phyloP scores from a whole-genome alignment of 1,284 basidiomycete genomes.

The Apiotrichum domesticum region DNA sequence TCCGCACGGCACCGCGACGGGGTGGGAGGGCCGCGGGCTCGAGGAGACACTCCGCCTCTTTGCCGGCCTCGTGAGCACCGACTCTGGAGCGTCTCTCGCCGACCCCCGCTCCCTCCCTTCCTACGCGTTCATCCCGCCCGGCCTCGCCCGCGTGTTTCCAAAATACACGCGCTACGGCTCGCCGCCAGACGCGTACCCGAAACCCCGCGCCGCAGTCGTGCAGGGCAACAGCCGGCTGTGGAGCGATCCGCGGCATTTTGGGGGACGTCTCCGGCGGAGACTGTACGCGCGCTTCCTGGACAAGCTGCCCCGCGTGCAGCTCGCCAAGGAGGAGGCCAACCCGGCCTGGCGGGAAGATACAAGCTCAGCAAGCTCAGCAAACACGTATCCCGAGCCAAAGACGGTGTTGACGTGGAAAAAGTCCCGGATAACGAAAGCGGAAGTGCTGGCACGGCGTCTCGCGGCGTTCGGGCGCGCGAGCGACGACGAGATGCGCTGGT shows the following conservation, averaged over 20 bases:
- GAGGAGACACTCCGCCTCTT: conserved; percentile 20
- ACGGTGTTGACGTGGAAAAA: no score
- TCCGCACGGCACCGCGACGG: conserved; percentile 2
- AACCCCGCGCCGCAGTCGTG: conserved; percentile 22
- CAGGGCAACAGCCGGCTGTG: conserved; percentile 28
- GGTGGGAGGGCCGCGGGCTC: conserved; percentile 11
- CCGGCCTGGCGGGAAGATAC: no score
- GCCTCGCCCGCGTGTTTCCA: conserved; percentile 8
- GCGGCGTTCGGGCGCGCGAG: no score
- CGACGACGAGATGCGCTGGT: no score
- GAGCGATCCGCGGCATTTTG: conserved; percentile 20
- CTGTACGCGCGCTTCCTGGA: conserved; percentile 24
- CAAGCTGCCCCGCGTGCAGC: background rate
- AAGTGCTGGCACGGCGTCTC: no score
- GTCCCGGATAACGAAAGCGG: no score
- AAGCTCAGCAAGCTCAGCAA: no score
- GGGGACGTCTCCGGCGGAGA: conserved; percentile 19
- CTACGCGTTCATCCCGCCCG: conserved; percentile 1
- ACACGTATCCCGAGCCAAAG: no score
- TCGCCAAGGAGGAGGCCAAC: background rate
- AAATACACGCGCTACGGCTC: background rate
- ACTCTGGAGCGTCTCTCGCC: background rate
- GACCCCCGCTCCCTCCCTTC: conserved; percentile 1
- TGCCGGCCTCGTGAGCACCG: conserved; percentile 11
- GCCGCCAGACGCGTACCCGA: conserved; percentile 12